Conservation (phyloP, 2,329 filamentous ascomycete genomes). For the Fusarium sp. region DNA sequence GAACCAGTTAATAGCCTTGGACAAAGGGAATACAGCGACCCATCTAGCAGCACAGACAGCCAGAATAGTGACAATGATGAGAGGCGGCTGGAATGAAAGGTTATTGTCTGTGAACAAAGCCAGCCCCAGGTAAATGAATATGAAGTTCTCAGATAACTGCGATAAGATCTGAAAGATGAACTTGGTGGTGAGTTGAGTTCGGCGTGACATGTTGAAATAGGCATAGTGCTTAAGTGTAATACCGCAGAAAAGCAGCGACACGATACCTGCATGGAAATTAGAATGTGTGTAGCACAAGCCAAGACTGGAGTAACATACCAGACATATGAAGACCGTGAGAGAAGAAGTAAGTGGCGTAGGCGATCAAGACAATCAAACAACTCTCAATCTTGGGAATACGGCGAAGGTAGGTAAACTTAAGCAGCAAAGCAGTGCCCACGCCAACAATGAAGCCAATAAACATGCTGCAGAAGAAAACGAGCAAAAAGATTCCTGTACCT, state of each 20-base stretch:
- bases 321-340: slow-evolving; percentile 96
- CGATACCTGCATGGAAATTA: slow-evolving; percentile 75
- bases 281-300: not conserved
- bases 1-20: slow-evolving; percentile 89
- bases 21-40: slow-evolving; percentile 94
- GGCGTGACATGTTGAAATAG: slow-evolving; percentile 99
- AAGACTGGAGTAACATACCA: slow-evolving; percentile 65
- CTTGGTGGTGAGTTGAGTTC: slow-evolving; percentile 97
- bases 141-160: slow-evolving; percentile 98
- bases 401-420: slow-evolving; percentile 95
- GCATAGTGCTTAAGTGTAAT: slow-evolving; percentile 99
- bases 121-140: slow-evolving; percentile 97
- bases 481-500: slow-evolving; percentile 91
- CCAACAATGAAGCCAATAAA: slow-evolving; percentile 89
- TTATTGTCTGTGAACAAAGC: slow-evolving; percentile 93
- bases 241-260: slow-evolving; percentile 95
- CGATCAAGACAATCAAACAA: slow-evolving; percentile 90
- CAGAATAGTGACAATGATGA: slow-evolving; percentile 91
- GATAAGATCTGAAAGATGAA: slow-evolving; percentile 96
- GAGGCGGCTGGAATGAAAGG: slow-evolving; percentile 89
- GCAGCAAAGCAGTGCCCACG: slow-evolving; percentile 83
- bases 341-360: slow-evolving; percentile 97
- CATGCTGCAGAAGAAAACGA: slow-evolving; percentile 95
- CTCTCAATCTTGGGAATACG: slow-evolving; percentile 97
- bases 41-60: slow-evolving; percentile 94